Conservation (phyloP, 2,329 filamentous ascomycete genomes). For the Diaporthe ampelina region DNA sequence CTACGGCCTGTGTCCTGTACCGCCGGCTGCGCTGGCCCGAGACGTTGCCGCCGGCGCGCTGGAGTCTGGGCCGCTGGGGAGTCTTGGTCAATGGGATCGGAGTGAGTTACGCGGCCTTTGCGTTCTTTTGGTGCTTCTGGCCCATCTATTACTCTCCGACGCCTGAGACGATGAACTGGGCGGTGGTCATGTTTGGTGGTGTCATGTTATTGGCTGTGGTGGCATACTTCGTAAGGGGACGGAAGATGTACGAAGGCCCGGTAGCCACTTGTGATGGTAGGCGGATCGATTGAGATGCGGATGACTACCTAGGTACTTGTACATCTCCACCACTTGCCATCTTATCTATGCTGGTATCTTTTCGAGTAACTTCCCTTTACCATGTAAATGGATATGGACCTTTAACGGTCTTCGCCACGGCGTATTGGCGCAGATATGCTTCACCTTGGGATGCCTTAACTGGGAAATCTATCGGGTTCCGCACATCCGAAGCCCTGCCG, state of each 20-base stretch:
- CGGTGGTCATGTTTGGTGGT: conserved; percentile 56
- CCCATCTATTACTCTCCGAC: conserved; percentile 55
- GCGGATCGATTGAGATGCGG: neutral
- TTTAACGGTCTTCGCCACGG: no score
- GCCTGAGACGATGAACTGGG: conserved; percentile 63
- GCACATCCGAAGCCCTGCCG: neutral
- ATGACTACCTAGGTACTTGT: neutral
- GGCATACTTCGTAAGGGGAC: conserved; percentile 54
- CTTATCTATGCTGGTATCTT: no score
- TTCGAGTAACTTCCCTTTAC: no score
- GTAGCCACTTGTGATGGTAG: conserved; percentile 17
- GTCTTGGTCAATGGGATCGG: conserved; percentile 58
- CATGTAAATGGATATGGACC: no score
- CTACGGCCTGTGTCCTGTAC: conserved; percentile 58
- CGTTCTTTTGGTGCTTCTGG: conserved; percentile 64
- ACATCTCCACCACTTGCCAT: no score
- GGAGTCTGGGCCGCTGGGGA: conserved; percentile 58
- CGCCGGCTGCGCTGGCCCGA: conserved; percentile 53
- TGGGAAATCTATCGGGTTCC: neutral
- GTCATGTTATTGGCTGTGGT: conserved; percentile 55
- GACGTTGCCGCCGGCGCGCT: conserved; percentile 55
- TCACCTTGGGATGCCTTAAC: neutral
- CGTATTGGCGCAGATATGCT: neutral
- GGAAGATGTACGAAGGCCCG: conserved; percentile 32
- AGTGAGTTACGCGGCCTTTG: conserved; percentile 58